Evolutionary conservation across 805 yeast species (phyloP).

Genomic region (Barnettozyma populi): DNA sequence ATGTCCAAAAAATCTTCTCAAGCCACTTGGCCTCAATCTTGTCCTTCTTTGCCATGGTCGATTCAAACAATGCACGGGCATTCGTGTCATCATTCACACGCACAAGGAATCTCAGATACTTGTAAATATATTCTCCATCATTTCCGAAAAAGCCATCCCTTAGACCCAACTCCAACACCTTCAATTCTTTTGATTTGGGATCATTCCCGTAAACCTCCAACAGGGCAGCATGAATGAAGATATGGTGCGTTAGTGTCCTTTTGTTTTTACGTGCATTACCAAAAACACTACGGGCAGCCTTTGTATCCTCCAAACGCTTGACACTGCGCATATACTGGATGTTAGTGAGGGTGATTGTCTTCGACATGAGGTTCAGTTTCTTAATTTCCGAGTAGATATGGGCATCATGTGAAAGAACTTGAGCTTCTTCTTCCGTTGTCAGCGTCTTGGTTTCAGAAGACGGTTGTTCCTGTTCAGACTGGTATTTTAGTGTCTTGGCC

Average conservation of each 20-base stretch:
- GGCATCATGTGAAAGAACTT: conserved; percentile 12
- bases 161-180: conserved; percentile 76
- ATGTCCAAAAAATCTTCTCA: conserved; percentile 47
- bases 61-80: conserved; percentile 79
- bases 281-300: conserved; percentile 69
- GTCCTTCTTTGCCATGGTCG: conserved; percentile 43
- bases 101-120: conserved; percentile 70
- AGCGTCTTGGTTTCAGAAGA: conserved; percentile 14
- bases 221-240: conserved; percentile 76
- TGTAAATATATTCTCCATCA: conserved; percentile 57
- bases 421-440: conserved; percentile 16
- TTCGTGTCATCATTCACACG: conserved; percentile 60
- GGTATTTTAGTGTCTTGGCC: neutral
- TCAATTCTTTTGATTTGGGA: conserved; percentile 47
- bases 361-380: conserved; percentile 22
- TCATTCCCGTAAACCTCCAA: conserved; percentile 65
- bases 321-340: conserved; percentile 65
- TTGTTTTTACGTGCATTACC: conserved; percentile 58
- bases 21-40: conserved; percentile 30
- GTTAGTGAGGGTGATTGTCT: conserved; percentile 58
- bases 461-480: conserved; percentile 8
- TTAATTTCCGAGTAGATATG: conserved; percentile 13
- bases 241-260: conserved; percentile 56
- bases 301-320: conserved; percentile 61
- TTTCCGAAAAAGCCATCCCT: conserved; percentile 41